Percentiles rank a stretch among this genome's conserved stretches.
phyloP scores from a whole-genome alignment of 2,329 filamentous ascomycete species.

The Diaporthe ampelina region DNA sequence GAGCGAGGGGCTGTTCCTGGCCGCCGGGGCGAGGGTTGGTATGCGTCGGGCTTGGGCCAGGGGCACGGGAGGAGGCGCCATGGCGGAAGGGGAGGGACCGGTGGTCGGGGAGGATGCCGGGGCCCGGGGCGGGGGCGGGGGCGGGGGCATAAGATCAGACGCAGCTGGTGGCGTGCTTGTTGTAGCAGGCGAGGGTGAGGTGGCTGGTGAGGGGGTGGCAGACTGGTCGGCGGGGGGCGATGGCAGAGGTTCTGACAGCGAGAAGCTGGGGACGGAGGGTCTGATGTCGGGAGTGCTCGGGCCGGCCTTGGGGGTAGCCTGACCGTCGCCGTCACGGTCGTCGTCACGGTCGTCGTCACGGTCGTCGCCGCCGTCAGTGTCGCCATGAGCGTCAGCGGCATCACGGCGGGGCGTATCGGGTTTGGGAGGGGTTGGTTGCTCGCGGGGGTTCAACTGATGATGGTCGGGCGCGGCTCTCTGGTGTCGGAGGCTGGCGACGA shows the following conservation, averaged over 20 bases:
- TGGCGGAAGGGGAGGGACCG: not conserved
- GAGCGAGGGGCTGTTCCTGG: conserved; percentile 31
- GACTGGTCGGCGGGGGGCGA: not conserved
- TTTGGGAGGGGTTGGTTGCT: conserved; percentile 25
- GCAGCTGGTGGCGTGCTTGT: conserved; percentile 28
- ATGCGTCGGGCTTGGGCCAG: conserved; percentile 33
- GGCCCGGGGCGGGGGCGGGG: conserved; percentile 30
- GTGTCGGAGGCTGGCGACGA: conserved; percentile 49
- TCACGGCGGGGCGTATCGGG: not conserved
- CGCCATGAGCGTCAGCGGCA: conserved; percentile 32
- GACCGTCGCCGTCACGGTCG: conserved; percentile 42
- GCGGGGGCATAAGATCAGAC: conserved; percentile 37
- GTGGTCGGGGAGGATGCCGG: not conserved
- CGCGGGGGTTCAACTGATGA: conserved; percentile 21
- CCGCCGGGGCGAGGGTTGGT: conserved; percentile 42
- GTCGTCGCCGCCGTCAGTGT: conserved; percentile 37
- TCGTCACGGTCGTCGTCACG: conserved; percentile 42
- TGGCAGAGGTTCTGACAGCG: conserved; percentile 53
- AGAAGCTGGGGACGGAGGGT: conserved; percentile 60
- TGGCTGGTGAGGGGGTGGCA: conserved; percentile 40
- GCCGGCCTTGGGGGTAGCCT: conserved; percentile 67
- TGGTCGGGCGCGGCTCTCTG: conserved; percentile 28
- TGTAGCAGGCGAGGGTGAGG: conserved; percentile 55
- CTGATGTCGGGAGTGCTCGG: conserved; percentile 45
- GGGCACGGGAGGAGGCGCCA: conserved; percentile 33